phyloP scores from a whole-genome alignment of 2,329 filamentous ascomycete genomes.

The Phialophora expanda region DNA sequence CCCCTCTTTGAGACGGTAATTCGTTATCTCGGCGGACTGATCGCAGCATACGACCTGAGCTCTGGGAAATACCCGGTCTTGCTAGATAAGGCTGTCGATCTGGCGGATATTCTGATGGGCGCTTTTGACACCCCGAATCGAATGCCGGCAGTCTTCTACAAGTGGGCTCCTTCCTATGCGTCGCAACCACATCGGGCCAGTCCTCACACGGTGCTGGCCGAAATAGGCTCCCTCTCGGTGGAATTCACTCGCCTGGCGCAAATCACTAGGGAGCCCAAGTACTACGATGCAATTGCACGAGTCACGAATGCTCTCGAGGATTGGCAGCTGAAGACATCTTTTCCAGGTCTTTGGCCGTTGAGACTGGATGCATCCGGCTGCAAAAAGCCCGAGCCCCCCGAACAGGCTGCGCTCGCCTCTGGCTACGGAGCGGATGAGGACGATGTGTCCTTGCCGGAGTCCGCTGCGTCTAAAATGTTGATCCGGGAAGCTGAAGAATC shows the following conservation, averaged over 20 bases:
- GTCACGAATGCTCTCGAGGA: constrained; percentile 80
- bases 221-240: constrained; percentile 79
- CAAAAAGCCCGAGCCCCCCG: constrained; percentile 50
- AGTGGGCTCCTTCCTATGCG: constrained; percentile 72
- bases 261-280: constrained; percentile 77
- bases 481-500: constrained; percentile 1
- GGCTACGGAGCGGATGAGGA: constrained; percentile 28
- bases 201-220: constrained; percentile 63
- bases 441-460: neutral
- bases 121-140: constrained; percentile 91
- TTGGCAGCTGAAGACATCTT: constrained; percentile 70
- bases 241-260: constrained; percentile 91
- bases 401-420: constrained; percentile 33
- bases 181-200: constrained; percentile 63
- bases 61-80: constrained; percentile 69
- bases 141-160: constrained; percentile 83
- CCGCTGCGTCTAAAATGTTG: neutral
- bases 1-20: constrained; percentile 95
- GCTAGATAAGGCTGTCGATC: constrained; percentile 76
- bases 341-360: constrained; percentile 82
- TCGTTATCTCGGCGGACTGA: constrained; percentile 82
- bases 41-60: constrained; percentile 86
- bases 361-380: constrained; percentile 79
- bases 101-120: constrained; percentile 79
- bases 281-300: constrained; percentile 87